phyloP scores from a whole-genome alignment of 208 protist species.

The Phytomonas serpens region DNA sequence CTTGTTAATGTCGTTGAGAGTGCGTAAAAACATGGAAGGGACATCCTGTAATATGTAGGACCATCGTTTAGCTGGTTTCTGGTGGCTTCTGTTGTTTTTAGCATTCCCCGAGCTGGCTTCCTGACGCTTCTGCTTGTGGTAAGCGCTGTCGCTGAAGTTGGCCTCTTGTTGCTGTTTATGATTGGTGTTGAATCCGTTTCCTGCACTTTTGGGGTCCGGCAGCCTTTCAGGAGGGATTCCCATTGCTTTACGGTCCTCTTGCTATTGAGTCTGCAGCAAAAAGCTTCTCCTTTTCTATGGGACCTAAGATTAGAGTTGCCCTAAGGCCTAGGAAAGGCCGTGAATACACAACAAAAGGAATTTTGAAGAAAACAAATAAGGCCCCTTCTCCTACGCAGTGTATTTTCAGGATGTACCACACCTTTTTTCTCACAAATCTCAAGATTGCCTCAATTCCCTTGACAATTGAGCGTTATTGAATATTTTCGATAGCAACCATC shows the following conservation, averaged over 20 bases:
- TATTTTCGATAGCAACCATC: background rate
- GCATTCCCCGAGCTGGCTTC: background rate
- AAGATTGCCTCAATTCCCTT: background rate
- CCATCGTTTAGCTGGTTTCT: constrained; percentile 27
- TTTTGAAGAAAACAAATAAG: background rate
- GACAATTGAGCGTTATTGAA: background rate
- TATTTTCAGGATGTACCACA: background rate
- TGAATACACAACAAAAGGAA: background rate
- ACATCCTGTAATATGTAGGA: constrained; percentile 74
- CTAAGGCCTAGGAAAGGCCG: background rate
- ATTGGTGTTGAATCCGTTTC: background rate
- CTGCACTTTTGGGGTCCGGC: background rate
- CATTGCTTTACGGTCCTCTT: background rate
- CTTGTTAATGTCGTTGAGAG: constrained; percentile 65
- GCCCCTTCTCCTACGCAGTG: background rate
- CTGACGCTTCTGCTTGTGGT: constrained; percentile 18
- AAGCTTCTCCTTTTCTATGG: background rate
- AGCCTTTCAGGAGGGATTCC: background rate
- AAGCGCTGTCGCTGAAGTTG: constrained; percentile 25
- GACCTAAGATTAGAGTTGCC: background rate
- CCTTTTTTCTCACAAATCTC: background rate
- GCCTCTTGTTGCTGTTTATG: background rate
- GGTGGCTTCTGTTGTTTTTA: background rate
- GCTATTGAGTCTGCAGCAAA: background rate
- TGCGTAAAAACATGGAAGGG: constrained; percentile 17